Conservation (phyloP, 495 filamentous ascomycete genomes). For the Tetracladium setigerum region DNA sequence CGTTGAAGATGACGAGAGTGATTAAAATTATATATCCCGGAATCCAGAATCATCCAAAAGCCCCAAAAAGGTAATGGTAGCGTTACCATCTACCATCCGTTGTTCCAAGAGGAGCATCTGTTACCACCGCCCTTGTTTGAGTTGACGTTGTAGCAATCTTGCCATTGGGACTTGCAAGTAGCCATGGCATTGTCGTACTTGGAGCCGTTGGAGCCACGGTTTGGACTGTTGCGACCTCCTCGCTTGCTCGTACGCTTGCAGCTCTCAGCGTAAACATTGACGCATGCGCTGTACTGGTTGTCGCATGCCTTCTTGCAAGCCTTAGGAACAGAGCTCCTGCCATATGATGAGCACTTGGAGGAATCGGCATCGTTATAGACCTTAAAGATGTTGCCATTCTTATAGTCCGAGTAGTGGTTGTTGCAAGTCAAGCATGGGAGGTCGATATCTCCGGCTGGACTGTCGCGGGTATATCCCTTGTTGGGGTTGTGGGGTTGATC, state of each 20-base stretch:
- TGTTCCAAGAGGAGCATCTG: slow-evolving; percentile 15
- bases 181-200: slow-evolving; percentile 23
- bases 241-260: slow-evolving; percentile 26
- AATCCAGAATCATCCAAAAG: too few relatives aligned
- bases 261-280: slow-evolving; percentile 33
- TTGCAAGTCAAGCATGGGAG: slow-evolving; percentile 44
- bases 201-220: slow-evolving; percentile 8
- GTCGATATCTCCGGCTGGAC: slow-evolving; percentile 39
- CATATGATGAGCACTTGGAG: slow-evolving; percentile 30
- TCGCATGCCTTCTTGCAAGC: slow-evolving; percentile 42
- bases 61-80: too few relatives aligned
- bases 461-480: slow-evolving; percentile 30
- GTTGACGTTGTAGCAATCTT: slow-evolving; percentile 30
- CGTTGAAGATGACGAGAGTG: too few relatives aligned
- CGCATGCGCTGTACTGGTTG: slow-evolving; percentile 38
- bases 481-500: slow-evolving; percentile 28
- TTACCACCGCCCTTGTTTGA: slow-evolving; percentile 9
- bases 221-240: neutral
- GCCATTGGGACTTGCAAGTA: slow-evolving; percentile 34
- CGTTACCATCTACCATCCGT: slow-evolving; percentile 8
- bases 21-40: too few relatives aligned
- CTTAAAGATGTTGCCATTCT: slow-evolving; percentile 34
- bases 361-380: slow-evolving; percentile 31
- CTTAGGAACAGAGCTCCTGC: slow-evolving; percentile 15
- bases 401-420: slow-evolving; percentile 30